Percentiles rank a stretch among this genome's conserved stretches.
These are phyloP conservation scores for Cyberlindnera mrakii DNA, from an alignment of 805 yeast species.

Conservation along the genomic window DNA sequence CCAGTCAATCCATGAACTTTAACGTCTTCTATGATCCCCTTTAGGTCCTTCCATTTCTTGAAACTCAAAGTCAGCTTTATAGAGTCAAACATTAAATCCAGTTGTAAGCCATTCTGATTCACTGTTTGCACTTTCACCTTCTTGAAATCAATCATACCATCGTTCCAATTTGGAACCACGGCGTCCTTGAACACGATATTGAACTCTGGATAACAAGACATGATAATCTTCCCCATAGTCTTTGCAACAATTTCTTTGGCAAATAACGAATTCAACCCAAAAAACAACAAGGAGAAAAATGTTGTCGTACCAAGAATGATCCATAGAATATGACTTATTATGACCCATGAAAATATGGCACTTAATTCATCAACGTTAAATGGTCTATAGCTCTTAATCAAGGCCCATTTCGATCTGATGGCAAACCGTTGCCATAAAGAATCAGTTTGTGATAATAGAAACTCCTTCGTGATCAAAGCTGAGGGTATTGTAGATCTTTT, in stretches of 20 bases:
- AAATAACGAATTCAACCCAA: conserved; percentile 68
- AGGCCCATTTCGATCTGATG: conserved; percentile 66
- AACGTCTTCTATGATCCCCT: conserved; percentile 75
- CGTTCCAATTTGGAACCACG: conserved; percentile 87
- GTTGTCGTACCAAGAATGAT: conserved; percentile 85
- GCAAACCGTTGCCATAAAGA: conserved; percentile 35
- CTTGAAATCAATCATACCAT: conserved; percentile 73
- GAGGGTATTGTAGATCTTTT: not conserved
- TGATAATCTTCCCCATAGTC: conserved; percentile 68
- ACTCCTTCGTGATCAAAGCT: conserved; percentile 13
- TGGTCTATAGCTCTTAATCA: conserved; percentile 74
- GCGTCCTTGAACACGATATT: conserved; percentile 84
- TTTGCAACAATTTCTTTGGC: conserved; percentile 88
- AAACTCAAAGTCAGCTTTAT: conserved; percentile 75
- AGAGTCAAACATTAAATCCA: conserved; percentile 75
- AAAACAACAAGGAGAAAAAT: conserved; percentile 72
- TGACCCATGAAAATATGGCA: conserved; percentile 85
- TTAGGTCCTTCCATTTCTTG: conserved; percentile 79
- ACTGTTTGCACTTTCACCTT: conserved; percentile 61
- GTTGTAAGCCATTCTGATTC: conserved; percentile 70
- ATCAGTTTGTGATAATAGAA: conserved; percentile 14
- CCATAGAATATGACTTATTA: conserved; percentile 78
- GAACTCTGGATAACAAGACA: conserved; percentile 64
- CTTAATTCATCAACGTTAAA: conserved; percentile 83
- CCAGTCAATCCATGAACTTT: conserved; percentile 83